Base-by-base conservation (phyloP, 2,329 filamentous ascomycete species). In the Fusarium solani-melongenae region DNA sequence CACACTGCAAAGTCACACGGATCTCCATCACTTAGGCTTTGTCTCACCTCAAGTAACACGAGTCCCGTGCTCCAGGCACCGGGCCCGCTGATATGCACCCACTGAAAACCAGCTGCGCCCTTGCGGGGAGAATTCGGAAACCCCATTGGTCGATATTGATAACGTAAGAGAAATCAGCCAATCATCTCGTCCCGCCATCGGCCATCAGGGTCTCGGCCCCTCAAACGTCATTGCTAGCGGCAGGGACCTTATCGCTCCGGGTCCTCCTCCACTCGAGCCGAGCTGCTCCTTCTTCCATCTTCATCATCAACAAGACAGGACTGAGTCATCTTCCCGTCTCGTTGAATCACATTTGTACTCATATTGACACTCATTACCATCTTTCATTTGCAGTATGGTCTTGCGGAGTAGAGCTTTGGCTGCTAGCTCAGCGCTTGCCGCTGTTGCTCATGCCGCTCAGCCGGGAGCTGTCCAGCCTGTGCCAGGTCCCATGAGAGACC, bases 381-480 rank as follows among this genome's bases (percentile, higher is more conserved):
- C 22, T 39, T 27, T 22, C 10, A 9, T 22, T 39, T 36, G 38
- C 67, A 58, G 17, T 39, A 76, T 77, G 77, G 82, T 82, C 62
- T 58, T 79, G 10, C 66, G 75, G 64, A 75, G 55, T n/a, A 66
- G 72, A 33, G 34, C 79, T 39, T 12, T 74, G 6, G 58, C 78
- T 60, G 71, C 78, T 57, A 70, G 75, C 62, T 75, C 78, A 39
- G 78, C 80, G 44, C 68, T 86, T 64, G 79, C 83, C 62, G 80
- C 79, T 57, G 79, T 82, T 62, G 84, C 81, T 34, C 80, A 83
- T 57, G 86, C 85, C 22, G 88, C 91, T 67, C 96, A 99, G 82
- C 96, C 96, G 11, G 91, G 90, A 65, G 94, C 96, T 62, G 92
- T 92, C n/a, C 84, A 89, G 44, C 94, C 96, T 9, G 88, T 96